Evolutionary conservation across 2,329 filamentous ascomycete genomes (phyloP).

Genomic region (Aspergillus arachidicola): DNA sequence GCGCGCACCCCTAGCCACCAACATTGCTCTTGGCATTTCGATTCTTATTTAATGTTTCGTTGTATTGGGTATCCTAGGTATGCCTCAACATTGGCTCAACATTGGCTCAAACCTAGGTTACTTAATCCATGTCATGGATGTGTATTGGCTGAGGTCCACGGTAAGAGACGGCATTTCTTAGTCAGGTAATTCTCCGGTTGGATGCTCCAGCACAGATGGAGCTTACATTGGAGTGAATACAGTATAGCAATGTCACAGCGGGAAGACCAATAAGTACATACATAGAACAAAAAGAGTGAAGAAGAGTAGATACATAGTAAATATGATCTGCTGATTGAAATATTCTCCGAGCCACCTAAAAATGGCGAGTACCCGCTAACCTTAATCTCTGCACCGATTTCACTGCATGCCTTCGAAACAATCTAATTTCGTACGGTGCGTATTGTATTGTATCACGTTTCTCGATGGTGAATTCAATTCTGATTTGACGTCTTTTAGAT

Average conservation of each 20-base stretch:
- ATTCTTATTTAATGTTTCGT: not conserved
- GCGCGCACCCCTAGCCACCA: too few relatives aligned
- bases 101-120: not conserved
- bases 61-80: not conserved
- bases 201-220: not conserved
- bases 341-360: conserved; percentile 12
- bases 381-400: not conserved
- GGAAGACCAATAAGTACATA: not conserved
- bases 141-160: not conserved
- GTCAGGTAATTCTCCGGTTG: not conserved
- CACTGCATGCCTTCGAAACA: not conserved
- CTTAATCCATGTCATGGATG: not conserved
- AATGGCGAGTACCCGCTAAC: not conserved
- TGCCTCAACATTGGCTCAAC: too few relatives aligned
- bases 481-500: not conserved
- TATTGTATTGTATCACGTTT: not conserved
- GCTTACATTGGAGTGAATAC: not conserved
- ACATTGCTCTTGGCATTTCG: not conserved
- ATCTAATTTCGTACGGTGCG: not conserved
- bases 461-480: not conserved
- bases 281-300: not conserved
- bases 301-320: not conserved
- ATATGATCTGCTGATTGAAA: conserved; percentile 8
- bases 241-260: not conserved
- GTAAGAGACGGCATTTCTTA: not conserved